Conservation (phyloP, 208 protist species). For the Trypanosomatidae sp. region DNA sequence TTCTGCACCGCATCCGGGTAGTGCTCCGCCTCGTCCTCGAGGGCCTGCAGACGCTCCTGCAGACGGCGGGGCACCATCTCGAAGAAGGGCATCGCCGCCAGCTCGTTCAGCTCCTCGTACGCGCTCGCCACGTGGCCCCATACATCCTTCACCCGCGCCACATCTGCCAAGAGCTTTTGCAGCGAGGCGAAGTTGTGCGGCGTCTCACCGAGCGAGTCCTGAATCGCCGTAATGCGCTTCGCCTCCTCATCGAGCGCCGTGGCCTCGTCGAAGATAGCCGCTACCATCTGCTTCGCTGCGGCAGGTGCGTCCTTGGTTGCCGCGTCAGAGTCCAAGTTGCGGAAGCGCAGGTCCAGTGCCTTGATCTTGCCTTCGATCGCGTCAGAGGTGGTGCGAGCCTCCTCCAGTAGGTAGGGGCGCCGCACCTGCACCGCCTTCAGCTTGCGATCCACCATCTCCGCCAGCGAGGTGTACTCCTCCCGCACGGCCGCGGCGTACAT, state of each 20-base stretch:
- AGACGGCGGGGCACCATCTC: conserved; percentile 92
- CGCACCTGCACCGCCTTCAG: conserved; percentile 86
- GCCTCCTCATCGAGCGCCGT: conserved; percentile 54
- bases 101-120: conserved; percentile 72
- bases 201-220: conserved; percentile 70
- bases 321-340: conserved; percentile 33
- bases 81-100: conserved; percentile 93
- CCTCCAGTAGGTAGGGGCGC: conserved; percentile 60
- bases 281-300: conserved; percentile 59
- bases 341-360: conserved; percentile 50
- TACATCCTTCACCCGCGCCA: conserved; percentile 89
- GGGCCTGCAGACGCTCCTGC: conserved; percentile 67
- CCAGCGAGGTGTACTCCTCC: conserved; percentile 93
- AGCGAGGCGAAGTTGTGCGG: conserved; percentile 54
- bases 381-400: conserved; percentile 45
- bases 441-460: conserved; percentile 92
- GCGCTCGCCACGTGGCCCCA: conserved; percentile 84
- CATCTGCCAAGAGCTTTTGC: conserved; percentile 74
- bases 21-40: conserved; percentile 58
- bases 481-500: conserved; percentile 87
- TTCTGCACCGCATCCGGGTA: conserved; percentile 58
- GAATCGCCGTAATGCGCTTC: conserved; percentile 77
- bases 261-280: conserved; percentile 74
- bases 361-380: conserved; percentile 60
- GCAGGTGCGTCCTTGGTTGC: conserved; percentile 37